Percentiles rank a stretch among this genome's conserved stretches.
Evolutionary conservation across 1,284 basidiomycete species (phyloP).

Genomic region (Tylopilus sp.): DNA sequence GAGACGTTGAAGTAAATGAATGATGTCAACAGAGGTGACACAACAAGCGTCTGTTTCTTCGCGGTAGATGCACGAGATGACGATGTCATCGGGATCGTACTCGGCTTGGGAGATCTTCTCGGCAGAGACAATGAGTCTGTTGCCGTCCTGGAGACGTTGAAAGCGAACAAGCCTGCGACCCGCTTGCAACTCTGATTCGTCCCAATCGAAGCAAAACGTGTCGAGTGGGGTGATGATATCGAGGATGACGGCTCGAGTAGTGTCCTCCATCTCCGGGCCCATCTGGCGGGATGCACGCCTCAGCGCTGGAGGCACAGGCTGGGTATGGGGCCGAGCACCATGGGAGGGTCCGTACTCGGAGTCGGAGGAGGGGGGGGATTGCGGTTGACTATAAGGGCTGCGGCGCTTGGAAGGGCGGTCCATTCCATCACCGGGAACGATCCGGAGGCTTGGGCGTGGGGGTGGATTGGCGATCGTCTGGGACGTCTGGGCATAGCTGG

Average conservation of each 20-base stretch:
- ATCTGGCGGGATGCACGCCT: conserved; percentile 27
- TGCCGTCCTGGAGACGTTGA: conserved; percentile 58
- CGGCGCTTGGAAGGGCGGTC: conserved; percentile 27
- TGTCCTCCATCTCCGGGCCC: conserved; percentile 29
- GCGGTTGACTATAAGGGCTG: conserved; percentile 35
- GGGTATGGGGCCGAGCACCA: conserved; percentile 9
- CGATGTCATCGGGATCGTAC: conserved; percentile 55
- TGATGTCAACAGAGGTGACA: conserved; percentile 93
- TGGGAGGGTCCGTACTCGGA: conserved; percentile 25
- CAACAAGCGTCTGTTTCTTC: conserved; percentile 77
- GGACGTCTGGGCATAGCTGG: neutral
- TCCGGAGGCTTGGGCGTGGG: conserved; percentile 5
- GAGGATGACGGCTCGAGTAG: conserved; percentile 53
- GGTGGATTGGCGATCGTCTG: conserved; percentile 1
- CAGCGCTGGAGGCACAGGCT: conserved; percentile 15
- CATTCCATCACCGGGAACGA: conserved; percentile 5
- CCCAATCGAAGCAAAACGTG: conserved; percentile 54
- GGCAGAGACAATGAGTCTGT: conserved; percentile 63
- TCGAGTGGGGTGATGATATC: conserved; percentile 57
- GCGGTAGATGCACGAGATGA: conserved; percentile 89
- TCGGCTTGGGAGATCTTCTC: conserved; percentile 59
- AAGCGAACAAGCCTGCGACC: conserved; percentile 75
- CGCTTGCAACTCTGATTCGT: conserved; percentile 51
- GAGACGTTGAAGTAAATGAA: conserved; percentile 87
- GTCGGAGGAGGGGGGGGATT: conserved; percentile 32